Percentiles rank a stretch among this genome's conserved stretches.
phyloP scores from a whole-genome alignment of 345 rosid genomes.

The Citrus hindsii region DNA sequence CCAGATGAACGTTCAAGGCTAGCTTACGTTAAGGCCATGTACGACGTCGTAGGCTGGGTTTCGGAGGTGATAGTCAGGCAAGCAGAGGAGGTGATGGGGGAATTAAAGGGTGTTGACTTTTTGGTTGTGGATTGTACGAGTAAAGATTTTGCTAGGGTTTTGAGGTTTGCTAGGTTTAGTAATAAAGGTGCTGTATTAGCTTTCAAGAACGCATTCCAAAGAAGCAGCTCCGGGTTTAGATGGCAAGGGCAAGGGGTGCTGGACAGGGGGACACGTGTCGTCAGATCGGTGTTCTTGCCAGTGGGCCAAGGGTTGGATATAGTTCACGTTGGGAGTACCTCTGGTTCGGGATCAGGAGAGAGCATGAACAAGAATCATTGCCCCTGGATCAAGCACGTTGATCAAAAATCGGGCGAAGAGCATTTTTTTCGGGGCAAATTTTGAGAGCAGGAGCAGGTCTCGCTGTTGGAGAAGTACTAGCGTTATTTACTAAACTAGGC shows the following conservation, averaged over 20 bases:
- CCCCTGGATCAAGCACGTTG: constrained; percentile 80
- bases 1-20: constrained; percentile 65
- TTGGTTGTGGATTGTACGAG: constrained; percentile 67
- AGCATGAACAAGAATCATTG: constrained; percentile 26
- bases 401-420: constrained; percentile 72
- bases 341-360: constrained; percentile 25
- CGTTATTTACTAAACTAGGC: neutral
- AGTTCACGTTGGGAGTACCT: constrained; percentile 48
- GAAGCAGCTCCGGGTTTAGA: constrained; percentile 36
- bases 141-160: constrained; percentile 52
- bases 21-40: constrained; percentile 38
- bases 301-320: constrained; percentile 81
- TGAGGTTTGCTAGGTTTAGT: constrained; percentile 59
- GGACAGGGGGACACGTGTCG: constrained; percentile 55
- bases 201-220: constrained; percentile 63
- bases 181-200: constrained; percentile 70
- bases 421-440: constrained; percentile 48
- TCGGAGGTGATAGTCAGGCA: constrained; percentile 50
- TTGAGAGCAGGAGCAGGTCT: neutral
- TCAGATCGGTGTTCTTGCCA: constrained; percentile 60
- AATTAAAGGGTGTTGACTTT: constrained; percentile 59
- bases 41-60: neutral
- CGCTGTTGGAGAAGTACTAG: neutral
- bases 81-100: constrained; percentile 51
- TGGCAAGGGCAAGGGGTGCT: constrained; percentile 56